phyloP scores from a whole-genome alignment of 2,329 filamentous ascomycete species.

The Ustulina deusta region DNA sequence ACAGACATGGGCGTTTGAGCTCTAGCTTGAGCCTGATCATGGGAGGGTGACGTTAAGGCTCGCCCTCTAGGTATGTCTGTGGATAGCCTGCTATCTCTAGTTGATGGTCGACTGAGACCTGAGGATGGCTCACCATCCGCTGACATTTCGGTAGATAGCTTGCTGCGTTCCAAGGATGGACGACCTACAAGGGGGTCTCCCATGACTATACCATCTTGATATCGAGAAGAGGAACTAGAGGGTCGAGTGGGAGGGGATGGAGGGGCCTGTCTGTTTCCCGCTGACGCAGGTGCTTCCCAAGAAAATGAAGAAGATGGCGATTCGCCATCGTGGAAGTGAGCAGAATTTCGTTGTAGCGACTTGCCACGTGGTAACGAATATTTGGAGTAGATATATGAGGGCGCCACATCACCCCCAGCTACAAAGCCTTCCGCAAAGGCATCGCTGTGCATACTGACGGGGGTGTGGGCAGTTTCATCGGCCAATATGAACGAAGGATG shows the following conservation, averaged over 20 bases:
- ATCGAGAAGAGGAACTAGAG: conserved; percentile 63
- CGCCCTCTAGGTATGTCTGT: conserved; percentile 64
- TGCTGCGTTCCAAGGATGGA: conserved; percentile 63
- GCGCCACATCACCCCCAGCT: conserved; percentile 64
- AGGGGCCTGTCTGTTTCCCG: conserved; percentile 62
- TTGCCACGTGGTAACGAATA: conserved; percentile 87
- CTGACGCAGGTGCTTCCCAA: conserved; percentile 69
- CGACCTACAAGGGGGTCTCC: conserved; percentile 58
- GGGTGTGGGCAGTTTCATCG: conserved; percentile 75
- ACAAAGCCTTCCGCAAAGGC: conserved; percentile 66
- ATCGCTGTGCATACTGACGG: conserved; percentile 78
- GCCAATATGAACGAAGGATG: conserved; percentile 72
- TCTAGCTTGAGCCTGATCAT: conserved; percentile 55
- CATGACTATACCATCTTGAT: conserved; percentile 51
- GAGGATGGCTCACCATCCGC: conserved; percentile 58
- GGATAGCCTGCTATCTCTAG: conserved; percentile 58
- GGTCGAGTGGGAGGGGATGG: conserved; percentile 72
- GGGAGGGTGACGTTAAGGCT: conserved; percentile 53
- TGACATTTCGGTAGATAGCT: conserved; percentile 62
- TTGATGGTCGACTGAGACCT: conserved; percentile 60
- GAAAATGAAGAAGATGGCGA: conserved; percentile 68
- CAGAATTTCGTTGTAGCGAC: conserved; percentile 75
- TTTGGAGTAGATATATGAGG: conserved; percentile 88
- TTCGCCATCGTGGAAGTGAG: conserved; percentile 67
- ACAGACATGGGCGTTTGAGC: conserved; percentile 62